Evolutionary conservation across 345 rosid species (phyloP).

Genomic region (Nasturtium officinale): DNA sequence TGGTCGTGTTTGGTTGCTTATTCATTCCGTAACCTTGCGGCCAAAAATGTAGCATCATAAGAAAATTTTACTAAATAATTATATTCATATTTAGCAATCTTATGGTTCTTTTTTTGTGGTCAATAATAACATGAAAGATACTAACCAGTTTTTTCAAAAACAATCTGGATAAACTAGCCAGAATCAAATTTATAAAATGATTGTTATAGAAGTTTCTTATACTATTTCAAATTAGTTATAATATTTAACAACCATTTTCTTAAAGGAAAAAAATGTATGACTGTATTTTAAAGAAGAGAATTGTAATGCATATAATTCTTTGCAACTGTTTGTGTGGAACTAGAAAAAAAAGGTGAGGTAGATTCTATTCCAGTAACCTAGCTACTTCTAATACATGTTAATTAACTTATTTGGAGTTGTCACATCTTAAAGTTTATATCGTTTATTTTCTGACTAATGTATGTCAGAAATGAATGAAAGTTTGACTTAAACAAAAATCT

Average conservation of each 20-base stretch:
- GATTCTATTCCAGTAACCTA: too few relatives aligned
- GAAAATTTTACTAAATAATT: neutral
- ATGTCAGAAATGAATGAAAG: too few relatives aligned
- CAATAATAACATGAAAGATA: neutral
- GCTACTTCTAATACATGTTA: too few relatives aligned
- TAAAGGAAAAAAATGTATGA: too few relatives aligned
- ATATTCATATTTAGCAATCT: neutral
- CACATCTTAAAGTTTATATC: too few relatives aligned
- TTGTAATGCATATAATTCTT: too few relatives aligned
- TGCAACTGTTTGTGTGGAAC: too few relatives aligned
- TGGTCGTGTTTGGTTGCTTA: constrained; percentile 31
- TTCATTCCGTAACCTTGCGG: constrained; percentile 22
- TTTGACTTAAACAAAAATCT: too few relatives aligned
- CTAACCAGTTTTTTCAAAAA: neutral
- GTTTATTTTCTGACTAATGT: too few relatives aligned
- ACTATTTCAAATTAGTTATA: neutral
- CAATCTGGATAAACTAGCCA: neutral
- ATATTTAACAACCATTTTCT: neutral
- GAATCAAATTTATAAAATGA: neutral
- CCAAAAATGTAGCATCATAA: constrained; percentile 1
- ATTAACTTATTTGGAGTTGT: too few relatives aligned
- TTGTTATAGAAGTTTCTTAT: neutral
- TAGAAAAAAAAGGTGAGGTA: too few relatives aligned
- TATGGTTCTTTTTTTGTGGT: neutral
- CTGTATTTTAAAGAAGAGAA: neutral